phyloP scores from a whole-genome alignment of 805 yeast genomes.

The Aciculoconidium aculeatum region DNA sequence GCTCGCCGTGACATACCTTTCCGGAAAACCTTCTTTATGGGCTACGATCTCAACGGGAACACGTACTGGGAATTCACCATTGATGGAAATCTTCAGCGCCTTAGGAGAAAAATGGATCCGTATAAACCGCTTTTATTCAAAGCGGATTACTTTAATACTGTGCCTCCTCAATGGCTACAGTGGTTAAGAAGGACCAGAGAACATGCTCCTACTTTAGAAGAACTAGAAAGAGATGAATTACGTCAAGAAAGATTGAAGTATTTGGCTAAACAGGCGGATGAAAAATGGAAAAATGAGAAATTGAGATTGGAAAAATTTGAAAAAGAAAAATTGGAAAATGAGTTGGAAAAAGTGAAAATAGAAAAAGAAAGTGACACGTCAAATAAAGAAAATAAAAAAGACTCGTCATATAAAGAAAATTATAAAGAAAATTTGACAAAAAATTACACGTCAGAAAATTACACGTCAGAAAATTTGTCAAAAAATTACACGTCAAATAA shows the following conservation, averaged over 20 bases:
- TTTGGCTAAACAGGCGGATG: conserved; percentile 43
- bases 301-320: conserved; percentile 27
- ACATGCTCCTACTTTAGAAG: conserved; percentile 56
- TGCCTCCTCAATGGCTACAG: conserved; percentile 72
- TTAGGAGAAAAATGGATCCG: conserved; percentile 64
- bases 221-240: conserved; percentile 50
- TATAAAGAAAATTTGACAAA: too few relatives aligned
- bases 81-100: conserved; percentile 45
- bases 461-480: too few relatives aligned
- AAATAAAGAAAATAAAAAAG: too few relatives aligned
- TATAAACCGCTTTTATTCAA: conserved; percentile 39
- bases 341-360: conserved; percentile 23
- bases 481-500: too few relatives aligned
- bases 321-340: conserved; percentile 22
- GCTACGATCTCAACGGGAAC: conserved; percentile 79
- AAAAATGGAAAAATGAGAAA: conserved; percentile 35
- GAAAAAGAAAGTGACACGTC: too few relatives aligned
- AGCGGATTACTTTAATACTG: conserved; percentile 54
- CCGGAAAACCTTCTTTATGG: conserved; percentile 61
- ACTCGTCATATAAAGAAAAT: too few relatives aligned
- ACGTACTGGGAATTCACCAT: conserved; percentile 78
- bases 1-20: conserved; percentile 63
- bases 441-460: too few relatives aligned
- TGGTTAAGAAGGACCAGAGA: conserved; percentile 69
- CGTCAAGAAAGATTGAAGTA: conserved; percentile 50